Evolutionary conservation across 1,284 basidiomycete species (phyloP).

Genomic region (Bondarzewia mesenterica): DNA sequence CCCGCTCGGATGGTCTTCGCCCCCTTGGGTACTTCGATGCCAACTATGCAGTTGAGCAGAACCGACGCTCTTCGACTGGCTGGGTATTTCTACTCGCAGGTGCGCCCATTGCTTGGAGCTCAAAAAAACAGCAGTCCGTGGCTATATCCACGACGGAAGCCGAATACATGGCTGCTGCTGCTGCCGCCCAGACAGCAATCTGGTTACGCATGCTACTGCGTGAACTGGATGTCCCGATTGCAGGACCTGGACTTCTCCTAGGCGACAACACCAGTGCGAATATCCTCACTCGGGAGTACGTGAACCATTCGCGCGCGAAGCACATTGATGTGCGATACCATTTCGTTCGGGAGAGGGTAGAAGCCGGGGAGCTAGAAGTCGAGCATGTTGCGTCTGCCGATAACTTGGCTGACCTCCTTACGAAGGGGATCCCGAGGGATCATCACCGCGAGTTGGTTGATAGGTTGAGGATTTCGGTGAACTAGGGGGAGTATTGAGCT

Average conservation of each 20-base stretch:
- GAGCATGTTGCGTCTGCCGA: neutral
- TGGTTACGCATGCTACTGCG: neutral
- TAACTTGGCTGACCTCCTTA: neutral
- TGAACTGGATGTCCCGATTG: conserved; percentile 6
- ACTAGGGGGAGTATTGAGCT: neutral
- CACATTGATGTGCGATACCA: conserved; percentile 27
- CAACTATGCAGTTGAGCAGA: neutral
- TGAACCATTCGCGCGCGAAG: conserved; percentile 19
- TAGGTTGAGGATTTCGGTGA: neutral
- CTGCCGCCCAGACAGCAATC: conserved; percentile 18
- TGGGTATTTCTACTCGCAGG: conserved; percentile 26
- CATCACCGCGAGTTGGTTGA: neutral
- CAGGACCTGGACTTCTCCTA: conserved; percentile 10
- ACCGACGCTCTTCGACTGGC: conserved; percentile 20
- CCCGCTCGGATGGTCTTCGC: neutral
- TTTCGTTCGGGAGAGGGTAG: conserved; percentile 5
- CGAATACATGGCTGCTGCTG: conserved; percentile 26
- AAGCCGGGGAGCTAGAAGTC: neutral
- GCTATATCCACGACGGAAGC: conserved; percentile 26
- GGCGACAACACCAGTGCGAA: conserved; percentile 25
- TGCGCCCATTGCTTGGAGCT: conserved; percentile 26
- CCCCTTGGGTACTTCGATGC: neutral
- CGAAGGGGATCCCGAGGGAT: neutral
- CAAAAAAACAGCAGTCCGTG: conserved; percentile 27
- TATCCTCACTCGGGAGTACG: conserved; percentile 18